Evolutionary conservation across 108 stramenopile genomes (phyloP).

Genomic region (Heterococcus sp.): DNA sequence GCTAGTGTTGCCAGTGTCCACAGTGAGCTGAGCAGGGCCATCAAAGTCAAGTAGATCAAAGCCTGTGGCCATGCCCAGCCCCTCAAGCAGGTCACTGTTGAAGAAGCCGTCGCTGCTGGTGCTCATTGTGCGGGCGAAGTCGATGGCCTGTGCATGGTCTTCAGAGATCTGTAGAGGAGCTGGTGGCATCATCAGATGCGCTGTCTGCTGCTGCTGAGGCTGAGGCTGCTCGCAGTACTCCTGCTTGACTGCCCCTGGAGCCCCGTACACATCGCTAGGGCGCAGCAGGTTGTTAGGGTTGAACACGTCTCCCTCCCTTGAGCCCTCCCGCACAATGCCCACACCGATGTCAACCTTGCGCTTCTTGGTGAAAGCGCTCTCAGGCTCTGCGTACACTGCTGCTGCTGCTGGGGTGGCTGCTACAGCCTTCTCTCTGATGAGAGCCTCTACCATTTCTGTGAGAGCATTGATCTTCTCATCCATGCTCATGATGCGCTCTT

Average conservation of each 20-base stretch:
- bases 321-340: constrained; percentile 13
- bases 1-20: background rate
- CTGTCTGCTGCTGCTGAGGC: too few relatives aligned
- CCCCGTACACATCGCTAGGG: too few relatives aligned
- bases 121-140: background rate
- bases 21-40: too few relatives aligned
- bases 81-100: constrained; percentile 12
- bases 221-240: too few relatives aligned
- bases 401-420: background rate
- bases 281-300: too few relatives aligned
- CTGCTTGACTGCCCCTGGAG: too few relatives aligned
- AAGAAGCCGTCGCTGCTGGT: constrained; percentile 13
- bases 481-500: constrained; percentile 33
- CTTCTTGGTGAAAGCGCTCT: constrained; percentile 23
- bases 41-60: background rate
- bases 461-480: constrained; percentile 35
- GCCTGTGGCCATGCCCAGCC: background rate
- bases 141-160: too few relatives aligned
- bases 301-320: too few relatives aligned
- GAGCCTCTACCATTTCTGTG: constrained; percentile 40
- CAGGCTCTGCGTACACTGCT: background rate
- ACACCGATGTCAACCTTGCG: constrained; percentile 12
- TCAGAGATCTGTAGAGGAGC: too few relatives aligned
- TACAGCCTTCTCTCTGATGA: constrained; percentile 11
- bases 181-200: too few relatives aligned